phyloP scores from a whole-genome alignment of 495 filamentous ascomycete species.

The Talaromyces thailandensis region DNA sequence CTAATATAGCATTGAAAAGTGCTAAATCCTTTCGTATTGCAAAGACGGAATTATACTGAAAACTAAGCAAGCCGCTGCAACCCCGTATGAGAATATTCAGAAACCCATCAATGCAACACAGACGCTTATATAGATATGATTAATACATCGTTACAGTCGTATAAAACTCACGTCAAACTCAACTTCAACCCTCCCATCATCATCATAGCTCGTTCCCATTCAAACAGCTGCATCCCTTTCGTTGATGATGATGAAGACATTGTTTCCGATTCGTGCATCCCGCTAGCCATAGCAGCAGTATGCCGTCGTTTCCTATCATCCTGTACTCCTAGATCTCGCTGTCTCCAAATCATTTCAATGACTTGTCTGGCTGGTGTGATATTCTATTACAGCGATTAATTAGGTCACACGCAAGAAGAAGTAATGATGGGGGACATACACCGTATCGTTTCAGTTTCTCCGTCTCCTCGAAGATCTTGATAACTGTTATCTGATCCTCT shows the following conservation, averaged over 20 bases:
- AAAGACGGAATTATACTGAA: too few relatives aligned
- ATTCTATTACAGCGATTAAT: conserved; percentile 14
- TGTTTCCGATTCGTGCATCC: background rate
- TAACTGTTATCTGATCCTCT: conserved; percentile 13
- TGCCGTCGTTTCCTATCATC: conserved; percentile 16
- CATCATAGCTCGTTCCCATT: conserved; percentile 21
- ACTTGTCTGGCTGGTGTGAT: conserved; percentile 23
- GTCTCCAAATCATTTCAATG: conserved; percentile 17
- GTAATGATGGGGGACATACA: background rate
- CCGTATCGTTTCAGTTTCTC: conserved; percentile 2
- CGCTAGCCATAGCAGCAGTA: conserved; percentile 4
- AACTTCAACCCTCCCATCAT: conserved; percentile 20
- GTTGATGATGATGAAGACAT: background rate
- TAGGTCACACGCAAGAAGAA: background rate
- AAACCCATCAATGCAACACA: too few relatives aligned
- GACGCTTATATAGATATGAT: background rate
- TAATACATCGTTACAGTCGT: background rate
- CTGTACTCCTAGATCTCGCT: conserved; percentile 13
- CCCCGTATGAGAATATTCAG: too few relatives aligned
- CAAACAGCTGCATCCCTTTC: conserved; percentile 12
- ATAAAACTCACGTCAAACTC: conserved; percentile 14
- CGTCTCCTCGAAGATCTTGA: conserved; percentile 14
- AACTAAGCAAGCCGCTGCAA: too few relatives aligned
- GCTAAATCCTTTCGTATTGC: too few relatives aligned
- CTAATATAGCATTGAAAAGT: too few relatives aligned